These are phyloP conservation scores for Stephania cephalantha DNA, from an alignment of 164 flowering plant species.

Conservation along the genomic window DNA sequence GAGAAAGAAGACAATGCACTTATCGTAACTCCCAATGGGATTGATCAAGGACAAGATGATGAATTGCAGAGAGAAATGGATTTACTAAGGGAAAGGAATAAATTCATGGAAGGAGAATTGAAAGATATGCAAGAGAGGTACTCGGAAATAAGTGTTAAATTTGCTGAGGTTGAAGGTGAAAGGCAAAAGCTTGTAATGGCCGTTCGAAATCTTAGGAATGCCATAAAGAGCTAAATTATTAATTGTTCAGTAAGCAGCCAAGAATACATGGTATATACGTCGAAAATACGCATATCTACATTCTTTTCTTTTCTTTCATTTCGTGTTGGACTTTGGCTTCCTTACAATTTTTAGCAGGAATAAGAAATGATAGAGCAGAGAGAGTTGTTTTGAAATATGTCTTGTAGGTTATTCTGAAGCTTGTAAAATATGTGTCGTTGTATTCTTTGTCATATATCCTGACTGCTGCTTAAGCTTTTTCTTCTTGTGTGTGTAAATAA, in stretches of 20 bases:
- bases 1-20: conserved; percentile 11
- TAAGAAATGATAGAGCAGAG: neutral
- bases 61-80: conserved; percentile 35
- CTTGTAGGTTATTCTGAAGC: neutral
- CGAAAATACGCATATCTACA: neutral
- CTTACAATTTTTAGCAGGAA: neutral
- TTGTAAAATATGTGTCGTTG: neutral
- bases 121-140: conserved; percentile 92
- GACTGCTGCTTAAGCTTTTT: neutral
- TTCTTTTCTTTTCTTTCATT: neutral
- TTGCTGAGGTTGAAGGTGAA: conserved; percentile 98
- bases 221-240: conserved; percentile 37
- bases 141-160: conserved; percentile 84
- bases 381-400: neutral
- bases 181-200: conserved; percentile 86
- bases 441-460: neutral
- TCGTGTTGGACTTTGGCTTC: neutral
- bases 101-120: conserved; percentile 68
- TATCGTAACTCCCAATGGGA: conserved; percentile 8
- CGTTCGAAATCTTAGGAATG: conserved; percentile 63
- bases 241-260: neutral
- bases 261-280: neutral
- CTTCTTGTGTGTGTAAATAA: neutral
- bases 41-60: conserved; percentile 18
- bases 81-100: conserved; percentile 48